Percentiles rank a stretch among this genome's conserved stretches.
phyloP scores from a whole-genome alignment of 306 rosid species.

The Lathyrus oleraceus region DNA sequence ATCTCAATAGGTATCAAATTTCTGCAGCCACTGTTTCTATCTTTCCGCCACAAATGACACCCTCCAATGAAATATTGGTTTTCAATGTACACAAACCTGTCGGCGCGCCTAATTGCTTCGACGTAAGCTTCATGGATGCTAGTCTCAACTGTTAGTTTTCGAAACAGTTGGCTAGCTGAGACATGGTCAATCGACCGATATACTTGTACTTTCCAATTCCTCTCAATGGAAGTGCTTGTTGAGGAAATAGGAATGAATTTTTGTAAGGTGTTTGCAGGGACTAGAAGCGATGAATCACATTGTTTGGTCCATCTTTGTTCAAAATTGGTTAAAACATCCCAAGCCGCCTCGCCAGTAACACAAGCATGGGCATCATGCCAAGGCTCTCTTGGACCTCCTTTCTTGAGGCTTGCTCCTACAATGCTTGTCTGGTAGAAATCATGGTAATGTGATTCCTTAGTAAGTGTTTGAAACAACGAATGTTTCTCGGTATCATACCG shows the following conservation, averaged over 20 bases:
- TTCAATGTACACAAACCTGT: conserved; percentile 84
- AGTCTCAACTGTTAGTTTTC: conserved; percentile 68
- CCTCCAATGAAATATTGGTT: conserved; percentile 95
- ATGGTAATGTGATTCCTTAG: conserved; percentile 50
- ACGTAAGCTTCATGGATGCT: conserved; percentile 92
- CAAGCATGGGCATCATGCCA: conserved; percentile 99
- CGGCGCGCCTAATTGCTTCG: conserved; percentile 82
- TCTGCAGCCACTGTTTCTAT: conserved; percentile 66
- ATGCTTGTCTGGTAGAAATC: conserved; percentile 87
- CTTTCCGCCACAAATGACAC: conserved; percentile 79
- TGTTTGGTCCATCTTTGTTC: conserved; percentile 94
- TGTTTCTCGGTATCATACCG: conserved; percentile 87
- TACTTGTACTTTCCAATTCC: conserved; percentile 86
- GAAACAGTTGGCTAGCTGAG: conserved; percentile 68
- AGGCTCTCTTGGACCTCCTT: conserved; percentile 95
- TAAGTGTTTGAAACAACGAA: conserved; percentile 70
- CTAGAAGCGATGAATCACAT: conserved; percentile 64
- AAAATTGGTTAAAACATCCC: conserved; percentile 84
- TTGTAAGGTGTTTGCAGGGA: conserved; percentile 53
- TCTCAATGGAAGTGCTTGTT: conserved; percentile 41
- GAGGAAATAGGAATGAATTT: conserved; percentile 50
- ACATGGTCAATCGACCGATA: conserved; percentile 78
- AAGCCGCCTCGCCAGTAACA: conserved; percentile 78
- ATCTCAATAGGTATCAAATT: conserved; percentile 90
- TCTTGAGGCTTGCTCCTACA: conserved; percentile 64